phyloP scores from a whole-genome alignment of 2,329 filamentous ascomycete genomes.

The Colletotrichum plurivorum region DNA sequence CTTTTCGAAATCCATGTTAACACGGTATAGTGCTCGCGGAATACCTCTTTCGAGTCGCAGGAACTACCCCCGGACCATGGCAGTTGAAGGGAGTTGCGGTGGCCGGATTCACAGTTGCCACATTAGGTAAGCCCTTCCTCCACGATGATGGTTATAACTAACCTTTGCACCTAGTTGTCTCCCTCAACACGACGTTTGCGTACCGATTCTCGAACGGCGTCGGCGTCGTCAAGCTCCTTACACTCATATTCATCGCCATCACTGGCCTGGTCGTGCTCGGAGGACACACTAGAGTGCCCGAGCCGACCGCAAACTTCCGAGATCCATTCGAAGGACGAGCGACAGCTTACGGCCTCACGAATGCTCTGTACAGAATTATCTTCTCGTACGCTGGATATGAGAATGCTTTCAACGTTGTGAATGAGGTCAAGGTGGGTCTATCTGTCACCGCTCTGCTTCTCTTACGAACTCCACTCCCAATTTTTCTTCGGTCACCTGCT shows the following conservation, averaged over 20 bases:
- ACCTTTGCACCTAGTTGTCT: conserved; percentile 54
- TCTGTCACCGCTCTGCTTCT: too few species aligned
- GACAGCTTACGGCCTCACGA: conserved; percentile 52
- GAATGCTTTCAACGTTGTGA: conserved; percentile 73
- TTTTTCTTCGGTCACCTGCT: too few species aligned
- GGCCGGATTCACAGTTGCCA: conserved; percentile 72
- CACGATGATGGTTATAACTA: neutral
- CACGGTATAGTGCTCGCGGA: conserved; percentile 64
- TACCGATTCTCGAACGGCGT: conserved; percentile 69
- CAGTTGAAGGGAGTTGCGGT: conserved; percentile 76
- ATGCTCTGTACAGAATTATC: conserved; percentile 70
- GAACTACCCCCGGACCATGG: conserved; percentile 68
- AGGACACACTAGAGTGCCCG: conserved; percentile 46
- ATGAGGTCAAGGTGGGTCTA: conserved; percentile 63
- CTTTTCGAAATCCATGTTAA: neutral
- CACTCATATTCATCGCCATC: conserved; percentile 71
- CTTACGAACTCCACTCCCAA: too few species aligned
- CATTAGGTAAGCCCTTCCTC: neutral
- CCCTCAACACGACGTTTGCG: conserved; percentile 68
- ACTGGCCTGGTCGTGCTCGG: conserved; percentile 72
- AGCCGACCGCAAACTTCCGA: conserved; percentile 51
- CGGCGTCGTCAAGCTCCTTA: conserved; percentile 71
- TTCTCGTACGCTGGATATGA: conserved; percentile 70
- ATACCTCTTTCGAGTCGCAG: conserved; percentile 73
- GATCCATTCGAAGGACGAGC: conserved; percentile 50